Evolutionary conservation across 345 rosid species (phyloP).

Genomic region (Camelina neglecta): DNA sequence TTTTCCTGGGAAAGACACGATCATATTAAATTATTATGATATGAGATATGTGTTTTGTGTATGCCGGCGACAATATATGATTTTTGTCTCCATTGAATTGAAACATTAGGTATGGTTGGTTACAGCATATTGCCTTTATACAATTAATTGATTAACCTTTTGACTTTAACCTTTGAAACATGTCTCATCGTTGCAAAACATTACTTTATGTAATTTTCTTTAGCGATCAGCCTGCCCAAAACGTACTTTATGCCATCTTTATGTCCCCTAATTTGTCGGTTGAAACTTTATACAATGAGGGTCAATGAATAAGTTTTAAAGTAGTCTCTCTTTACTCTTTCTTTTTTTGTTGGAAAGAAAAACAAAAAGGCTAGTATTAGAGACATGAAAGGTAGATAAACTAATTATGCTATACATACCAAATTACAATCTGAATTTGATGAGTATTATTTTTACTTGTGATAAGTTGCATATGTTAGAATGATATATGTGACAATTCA

Average conservation of each 20-base stretch:
- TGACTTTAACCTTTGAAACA: slow-evolving; percentile 40
- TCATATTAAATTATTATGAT: slow-evolving; percentile 9
- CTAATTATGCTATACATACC: neutral
- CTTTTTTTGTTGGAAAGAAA: slow-evolving; percentile 10
- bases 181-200: slow-evolving; percentile 47
- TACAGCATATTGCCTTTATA: slow-evolving; percentile 37
- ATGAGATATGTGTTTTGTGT: slow-evolving; percentile 20
- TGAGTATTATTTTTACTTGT: too few species aligned
- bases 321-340: slow-evolving; percentile 27
- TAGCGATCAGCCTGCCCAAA: slow-evolving; percentile 43
- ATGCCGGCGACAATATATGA: slow-evolving; percentile 34
- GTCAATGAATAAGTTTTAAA: slow-evolving; percentile 33
- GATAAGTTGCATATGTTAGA: neutral
- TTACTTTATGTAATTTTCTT: slow-evolving; percentile 32
- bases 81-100: slow-evolving; percentile 39
- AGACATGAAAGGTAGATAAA: slow-evolving; percentile 26
- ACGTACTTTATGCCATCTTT: slow-evolving; percentile 41
- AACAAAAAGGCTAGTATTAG: slow-evolving; percentile 8
- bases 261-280: slow-evolving; percentile 47
- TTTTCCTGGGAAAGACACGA: slow-evolving; percentile 7
- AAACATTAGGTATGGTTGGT: slow-evolving; percentile 43
- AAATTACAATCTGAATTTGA: too few species aligned
- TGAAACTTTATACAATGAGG: slow-evolving; percentile 28
- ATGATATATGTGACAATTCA: neutral
- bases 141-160: slow-evolving; percentile 41